Evolutionary conservation across 176 grass and related monocot species (phyloP).

Genomic region (Olyra latifolia): DNA sequence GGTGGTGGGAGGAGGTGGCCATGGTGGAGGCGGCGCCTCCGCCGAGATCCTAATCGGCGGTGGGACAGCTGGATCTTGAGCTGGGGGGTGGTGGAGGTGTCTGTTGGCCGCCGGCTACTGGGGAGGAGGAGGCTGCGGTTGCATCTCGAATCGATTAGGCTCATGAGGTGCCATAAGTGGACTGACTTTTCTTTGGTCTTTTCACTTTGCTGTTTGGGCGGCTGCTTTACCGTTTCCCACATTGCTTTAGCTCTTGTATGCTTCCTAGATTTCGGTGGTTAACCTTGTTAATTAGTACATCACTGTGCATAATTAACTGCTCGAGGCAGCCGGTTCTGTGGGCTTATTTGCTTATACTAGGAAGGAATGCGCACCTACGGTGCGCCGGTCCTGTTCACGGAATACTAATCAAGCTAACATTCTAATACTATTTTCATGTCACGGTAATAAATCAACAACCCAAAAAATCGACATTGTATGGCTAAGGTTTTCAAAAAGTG

Average conservation of each 20-base stretch:
- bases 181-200: conserved; percentile 14
- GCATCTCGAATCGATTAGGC: conserved; percentile 15
- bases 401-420: too few relatives aligned
- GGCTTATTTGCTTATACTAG: too few relatives aligned
- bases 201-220: background rate
- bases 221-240: background rate
- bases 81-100: conserved; percentile 13
- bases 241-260: too few relatives aligned
- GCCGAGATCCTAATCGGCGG: conserved; percentile 19
- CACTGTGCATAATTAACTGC: too few relatives aligned
- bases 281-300: background rate
- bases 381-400: too few relatives aligned
- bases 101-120: conserved; percentile 21
- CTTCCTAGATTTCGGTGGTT: background rate
- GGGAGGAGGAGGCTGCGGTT: background rate
- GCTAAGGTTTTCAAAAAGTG: too few relatives aligned
- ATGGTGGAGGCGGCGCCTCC: conserved; percentile 23
- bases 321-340: too few relatives aligned
- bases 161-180: background rate
- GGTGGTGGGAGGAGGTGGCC: background rate
- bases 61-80: conserved; percentile 37
- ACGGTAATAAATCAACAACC: too few relatives aligned
- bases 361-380: too few relatives aligned
- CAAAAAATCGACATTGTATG: too few relatives aligned
- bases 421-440: too few relatives aligned